Base-by-base conservation (phyloP, 495 filamentous ascomycete genomes). In the Amniculicola lignicola region DNA sequence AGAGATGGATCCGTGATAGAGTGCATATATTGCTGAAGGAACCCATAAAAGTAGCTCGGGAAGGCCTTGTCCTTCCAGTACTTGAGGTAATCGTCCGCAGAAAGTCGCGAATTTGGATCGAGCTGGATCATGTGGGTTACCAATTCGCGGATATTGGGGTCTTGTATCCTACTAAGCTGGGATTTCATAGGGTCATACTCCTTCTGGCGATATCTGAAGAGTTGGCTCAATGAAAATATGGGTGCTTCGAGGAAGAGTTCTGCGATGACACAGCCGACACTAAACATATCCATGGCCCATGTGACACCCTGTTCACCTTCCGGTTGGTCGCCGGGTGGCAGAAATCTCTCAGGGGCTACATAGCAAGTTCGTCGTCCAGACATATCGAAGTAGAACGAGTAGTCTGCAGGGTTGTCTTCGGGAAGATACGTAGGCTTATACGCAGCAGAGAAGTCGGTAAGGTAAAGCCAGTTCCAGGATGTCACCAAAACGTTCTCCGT, bases 201-300 rank as follows among this genome's bases (percentile, higher is more conserved):
- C 35, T 87, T 86, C 57, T 86, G 86, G 28, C 89, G 82, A 63
- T 96, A 97, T 65, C 89, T 93, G 77, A 89, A 96, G 53, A 99
- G 82, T 68, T 97, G 92, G 52, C 87, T 91, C 15, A 97, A 74
- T 25, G 79, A 90, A 71, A 99, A 97, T 25, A 97, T 90, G 1
- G 92, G 90, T 0, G 88, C 78, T 69, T 99, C 94, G n/a, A 96
- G 79, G 59, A 97, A 97, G 2, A 99, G 76, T 69, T 99, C 94
- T 3, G 94, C 94, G 63, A 99, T 95, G 18, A 97, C 94, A 66
- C 94, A 99, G 9, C 93, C 93, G 29, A 84, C 87, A 72, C 93
- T 96, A 73, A 99, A 99, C 23, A 99, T 87, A 67, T 99, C 94
- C 94, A 99, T 99, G 31, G 90, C 90, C 90, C 93, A 96, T 33